Evolutionary conservation across 2,329 filamentous ascomycete species (phyloP), one percentile per base, ranked within the genome.

Genomic region (Cordyceps sp.): DNA sequence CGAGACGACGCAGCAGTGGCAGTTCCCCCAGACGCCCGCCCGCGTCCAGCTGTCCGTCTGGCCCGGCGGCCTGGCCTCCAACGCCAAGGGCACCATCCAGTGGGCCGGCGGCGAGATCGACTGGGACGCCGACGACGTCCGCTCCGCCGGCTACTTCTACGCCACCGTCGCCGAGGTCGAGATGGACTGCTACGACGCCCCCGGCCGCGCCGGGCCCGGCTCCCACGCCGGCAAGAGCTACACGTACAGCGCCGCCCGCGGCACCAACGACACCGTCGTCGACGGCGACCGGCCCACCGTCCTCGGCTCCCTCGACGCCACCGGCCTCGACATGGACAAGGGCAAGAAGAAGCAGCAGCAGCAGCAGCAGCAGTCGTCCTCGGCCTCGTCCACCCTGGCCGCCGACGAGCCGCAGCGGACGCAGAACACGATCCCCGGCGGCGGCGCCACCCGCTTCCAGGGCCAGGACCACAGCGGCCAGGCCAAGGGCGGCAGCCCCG

Each of bases 1-100:
- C 59, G 59, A 64, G 10, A 92, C 83, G 6, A 59, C 73, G 36
- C 78, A 86, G 55, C 75, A 76, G 54, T 98, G 77, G 67, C 64
- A 79, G 46, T 98, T 71, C 63, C 90, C 90, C 6, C 90, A 96
- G 60, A 92, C 86, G 0, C 90, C 90, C 4, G 61, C 86, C 13
- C 82, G 88, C 44, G 71, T 98, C 32, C 84, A 94, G 62, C 68
- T 98, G 31, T 96, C 90, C 13, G 74, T 98, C 48, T 98, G 90
- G 90, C 90, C 90, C 26, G 90, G 83, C 47, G 90, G 90, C 50
- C 70, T 81, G 29, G 58, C 73, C 9, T 67, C 66, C 48, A 94
- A 94, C 54, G 78, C 71, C 26, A 50, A 80, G 52, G 90, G 90
- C 34, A 96, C 90, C 22, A 70, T 93, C 41, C 66, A 76, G 33